Evolutionary conservation across 768 basidiomycete genomes (phyloP).

Genomic region (Boletus tylopilopsis): DNA sequence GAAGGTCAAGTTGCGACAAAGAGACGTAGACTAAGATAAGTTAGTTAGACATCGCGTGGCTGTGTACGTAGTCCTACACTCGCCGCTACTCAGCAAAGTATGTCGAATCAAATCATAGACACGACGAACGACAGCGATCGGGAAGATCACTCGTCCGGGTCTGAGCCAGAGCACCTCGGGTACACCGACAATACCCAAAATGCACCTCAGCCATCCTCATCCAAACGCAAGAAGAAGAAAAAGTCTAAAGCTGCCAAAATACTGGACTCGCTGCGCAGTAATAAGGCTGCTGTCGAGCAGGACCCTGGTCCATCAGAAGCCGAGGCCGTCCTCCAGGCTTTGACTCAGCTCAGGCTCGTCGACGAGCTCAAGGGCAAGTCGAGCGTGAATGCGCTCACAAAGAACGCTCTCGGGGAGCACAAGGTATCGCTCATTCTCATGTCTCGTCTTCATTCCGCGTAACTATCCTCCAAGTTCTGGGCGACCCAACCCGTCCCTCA

Average conservation of each 20-base stretch:
- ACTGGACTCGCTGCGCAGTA: constrained; percentile 45
- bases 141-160: constrained; percentile 30
- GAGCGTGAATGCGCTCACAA: constrained; percentile 69
- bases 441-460: constrained; percentile 5
- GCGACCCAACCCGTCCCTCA: constrained; percentile 97
- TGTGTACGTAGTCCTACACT: constrained; percentile 9
- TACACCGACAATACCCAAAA: constrained; percentile 11
- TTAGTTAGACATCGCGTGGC: constrained; percentile 13
- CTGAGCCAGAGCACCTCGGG: constrained; percentile 28
- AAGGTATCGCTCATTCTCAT: constrained; percentile 55
- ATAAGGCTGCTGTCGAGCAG: constrained; percentile 58
- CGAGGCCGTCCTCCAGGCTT: constrained; percentile 61
- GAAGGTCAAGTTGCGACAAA: constrained; percentile 39
- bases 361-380: constrained; percentile 82
- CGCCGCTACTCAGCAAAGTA: too few relatives aligned
- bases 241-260: constrained; percentile 66
- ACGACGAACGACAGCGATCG: constrained; percentile 34
- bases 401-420: constrained; percentile 82
- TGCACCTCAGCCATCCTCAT: constrained; percentile 34
- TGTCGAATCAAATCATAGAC: constrained; percentile 39
- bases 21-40: constrained; percentile 24
- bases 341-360: constrained; percentile 80
- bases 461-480: constrained; percentile 71
- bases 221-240: constrained; percentile 83
- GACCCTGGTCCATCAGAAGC: constrained; percentile 46